phyloP scores from a whole-genome alignment of 768 basidiomycete species.

The Erythrobasidium yunnanense region DNA sequence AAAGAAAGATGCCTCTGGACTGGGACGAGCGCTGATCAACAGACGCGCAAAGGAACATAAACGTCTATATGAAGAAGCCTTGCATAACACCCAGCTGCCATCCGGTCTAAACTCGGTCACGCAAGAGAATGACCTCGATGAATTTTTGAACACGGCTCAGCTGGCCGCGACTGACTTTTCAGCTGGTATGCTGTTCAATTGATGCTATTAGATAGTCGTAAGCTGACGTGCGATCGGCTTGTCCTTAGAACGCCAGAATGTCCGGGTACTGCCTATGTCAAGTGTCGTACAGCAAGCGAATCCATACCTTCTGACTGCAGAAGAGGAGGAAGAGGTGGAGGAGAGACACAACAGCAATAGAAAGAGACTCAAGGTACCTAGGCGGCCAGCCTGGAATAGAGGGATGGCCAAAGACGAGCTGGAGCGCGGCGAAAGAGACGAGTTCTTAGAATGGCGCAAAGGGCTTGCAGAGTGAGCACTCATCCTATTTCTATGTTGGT shows the following conservation, averaged over 20 bases:
- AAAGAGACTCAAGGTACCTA: conserved; percentile 66
- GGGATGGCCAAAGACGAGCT: conserved; percentile 63
- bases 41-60: conserved; percentile 68
- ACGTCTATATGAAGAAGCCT: conserved; percentile 48
- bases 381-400: conserved; percentile 74
- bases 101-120: conserved; percentile 75
- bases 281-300: conserved; percentile 49
- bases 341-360: conserved; percentile 64
- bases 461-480: conserved; percentile 71
- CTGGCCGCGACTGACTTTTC: conserved; percentile 92
- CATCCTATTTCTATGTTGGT: not conserved
- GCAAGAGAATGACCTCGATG: conserved; percentile 88
- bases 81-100: conserved; percentile 71
- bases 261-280: conserved; percentile 42
- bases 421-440: conserved; percentile 76
- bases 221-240: not conserved
- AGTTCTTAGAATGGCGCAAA: conserved; percentile 87
- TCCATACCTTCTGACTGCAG: conserved; percentile 69
- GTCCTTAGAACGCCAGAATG: conserved; percentile 36
- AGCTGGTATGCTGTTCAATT: conserved; percentile 55
- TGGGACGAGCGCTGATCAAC: conserved; percentile 93
- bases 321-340: conserved; percentile 68
- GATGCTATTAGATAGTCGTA: conserved; percentile 24
- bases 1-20: conserved; percentile 49
- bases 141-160: conserved; percentile 88